Evolutionary conservation across 2,329 filamentous ascomycete species (phyloP).

Genomic region (Diaporthe helianthi): DNA sequence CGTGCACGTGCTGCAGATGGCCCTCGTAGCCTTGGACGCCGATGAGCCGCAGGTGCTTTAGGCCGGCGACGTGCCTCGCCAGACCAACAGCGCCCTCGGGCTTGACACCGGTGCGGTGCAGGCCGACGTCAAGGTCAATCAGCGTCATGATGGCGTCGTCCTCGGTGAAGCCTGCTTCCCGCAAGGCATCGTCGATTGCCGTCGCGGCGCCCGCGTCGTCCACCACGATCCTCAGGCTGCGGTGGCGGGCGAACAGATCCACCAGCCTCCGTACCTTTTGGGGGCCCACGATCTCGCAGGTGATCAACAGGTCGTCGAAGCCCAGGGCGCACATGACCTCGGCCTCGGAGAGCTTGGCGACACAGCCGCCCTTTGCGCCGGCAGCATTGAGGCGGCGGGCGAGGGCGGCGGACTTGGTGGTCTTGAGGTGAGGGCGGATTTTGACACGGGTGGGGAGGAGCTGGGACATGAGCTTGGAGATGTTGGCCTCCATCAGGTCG

Average conservation of each 20-base stretch:
- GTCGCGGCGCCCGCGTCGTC: slow-evolving; percentile 53
- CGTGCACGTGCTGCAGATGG: slow-evolving; percentile 59
- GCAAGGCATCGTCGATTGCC: slow-evolving; percentile 53
- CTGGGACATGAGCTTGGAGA: slow-evolving; percentile 52
- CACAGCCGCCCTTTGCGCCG: slow-evolving; percentile 58
- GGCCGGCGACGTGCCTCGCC: slow-evolving; percentile 46
- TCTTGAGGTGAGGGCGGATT: slow-evolving; percentile 61
- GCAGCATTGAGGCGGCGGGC: slow-evolving; percentile 52
- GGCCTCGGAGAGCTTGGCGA: slow-evolving; percentile 58
- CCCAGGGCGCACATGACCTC: slow-evolving; percentile 51
- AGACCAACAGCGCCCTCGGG: slow-evolving; percentile 49
- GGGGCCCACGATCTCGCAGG: slow-evolving; percentile 56
- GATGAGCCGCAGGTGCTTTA: slow-evolving; percentile 51
- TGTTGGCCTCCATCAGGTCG: slow-evolving; percentile 58
- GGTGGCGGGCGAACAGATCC: slow-evolving; percentile 49
- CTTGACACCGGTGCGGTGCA: slow-evolving; percentile 56
- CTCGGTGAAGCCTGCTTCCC: slow-evolving; percentile 41
- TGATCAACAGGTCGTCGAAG: slow-evolving; percentile 58
- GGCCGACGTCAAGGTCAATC: slow-evolving; percentile 58
- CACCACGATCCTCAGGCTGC: slow-evolving; percentile 52
- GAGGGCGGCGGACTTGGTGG: slow-evolving; percentile 56
- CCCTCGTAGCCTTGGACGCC: slow-evolving; percentile 62
- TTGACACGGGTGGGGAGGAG: slow-evolving; percentile 53
- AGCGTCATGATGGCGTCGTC: slow-evolving; percentile 49
- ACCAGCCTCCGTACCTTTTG: slow-evolving; percentile 55